A percentile compares a stretch with the other conserved stretches of the same genome.
These are phyloP conservation scores for Paramarasmius palmivorus DNA, from an alignment of 1,284 basidiomycete species.

Conservation along the genomic window DNA sequence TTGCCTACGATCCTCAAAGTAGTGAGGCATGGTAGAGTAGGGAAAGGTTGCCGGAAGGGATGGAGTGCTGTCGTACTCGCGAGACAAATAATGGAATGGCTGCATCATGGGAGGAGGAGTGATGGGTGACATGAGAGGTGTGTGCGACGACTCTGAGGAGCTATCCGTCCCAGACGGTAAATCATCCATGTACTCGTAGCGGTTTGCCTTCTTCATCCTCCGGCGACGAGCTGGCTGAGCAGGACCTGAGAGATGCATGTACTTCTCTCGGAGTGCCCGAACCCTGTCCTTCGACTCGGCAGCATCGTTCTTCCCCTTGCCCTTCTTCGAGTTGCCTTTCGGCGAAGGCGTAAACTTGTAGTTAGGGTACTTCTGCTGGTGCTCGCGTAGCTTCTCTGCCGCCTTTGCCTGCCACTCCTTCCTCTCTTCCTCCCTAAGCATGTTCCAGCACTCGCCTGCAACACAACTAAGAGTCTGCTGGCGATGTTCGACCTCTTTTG, in stretches of 20 bases:
- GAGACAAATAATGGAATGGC: not conserved
- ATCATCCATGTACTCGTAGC: not conserved
- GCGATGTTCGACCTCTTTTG: constrained; percentile 40
- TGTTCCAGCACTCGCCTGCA: constrained; percentile 56
- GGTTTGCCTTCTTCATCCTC: not conserved
- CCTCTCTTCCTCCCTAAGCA: constrained; percentile 41
- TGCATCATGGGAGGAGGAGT: constrained; percentile 4
- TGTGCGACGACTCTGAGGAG: not conserved
- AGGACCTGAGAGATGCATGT: constrained; percentile 10
- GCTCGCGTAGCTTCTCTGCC: constrained; percentile 33
- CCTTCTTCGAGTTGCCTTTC: constrained; percentile 22
- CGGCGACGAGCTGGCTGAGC: constrained; percentile 7
- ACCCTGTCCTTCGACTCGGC: constrained; percentile 5
- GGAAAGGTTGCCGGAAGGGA: constrained; percentile 2
- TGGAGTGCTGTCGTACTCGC: not conserved
- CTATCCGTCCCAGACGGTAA: not conserved
- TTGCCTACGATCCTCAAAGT: not conserved
- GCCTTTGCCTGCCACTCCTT: constrained; percentile 46
- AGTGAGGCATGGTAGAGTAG: constrained; percentile 5
- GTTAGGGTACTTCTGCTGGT: constrained; percentile 40
- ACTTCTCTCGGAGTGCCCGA: constrained; percentile 13
- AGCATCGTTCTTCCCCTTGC: not conserved
- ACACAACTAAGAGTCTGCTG: constrained; percentile 62
- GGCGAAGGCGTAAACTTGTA: constrained; percentile 48
- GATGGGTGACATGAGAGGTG: not conserved